Evolutionary conservation across 805 yeast genomes (phyloP).

Genomic region (Alloascoidea hylecoeti): DNA sequence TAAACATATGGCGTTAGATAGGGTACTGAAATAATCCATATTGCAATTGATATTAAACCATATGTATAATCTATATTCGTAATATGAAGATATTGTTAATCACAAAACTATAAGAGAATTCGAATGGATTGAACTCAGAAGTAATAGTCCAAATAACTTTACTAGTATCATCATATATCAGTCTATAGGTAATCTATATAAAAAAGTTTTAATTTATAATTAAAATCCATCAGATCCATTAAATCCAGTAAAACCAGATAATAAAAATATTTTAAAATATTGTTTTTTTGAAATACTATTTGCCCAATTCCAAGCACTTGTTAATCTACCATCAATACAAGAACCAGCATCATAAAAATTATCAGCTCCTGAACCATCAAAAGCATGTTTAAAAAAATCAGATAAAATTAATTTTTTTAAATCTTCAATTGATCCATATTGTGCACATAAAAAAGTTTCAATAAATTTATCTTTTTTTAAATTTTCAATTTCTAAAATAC

Average conservation of each 20-base stretch:
- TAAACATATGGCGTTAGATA: no score
- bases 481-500: slow-evolving; percentile 37
- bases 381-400: slow-evolving; percentile 43
- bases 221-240: slow-evolving; percentile 57
- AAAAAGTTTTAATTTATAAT: no score
- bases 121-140: no score
- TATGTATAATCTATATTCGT: no score
- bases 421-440: slow-evolving; percentile 41
- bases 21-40: no score
- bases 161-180: no score
- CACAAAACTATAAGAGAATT: no score
- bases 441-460: slow-evolving; percentile 35
- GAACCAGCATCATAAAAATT: slow-evolving; percentile 76
- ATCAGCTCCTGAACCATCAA: slow-evolving; percentile 77
- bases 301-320: slow-evolving; percentile 78
- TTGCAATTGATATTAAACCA: no score
- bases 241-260: slow-evolving; percentile 64
- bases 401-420: slow-evolving; percentile 29
- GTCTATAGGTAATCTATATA: no score
- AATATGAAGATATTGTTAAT: no score
- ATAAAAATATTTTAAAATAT: slow-evolving; percentile 45
- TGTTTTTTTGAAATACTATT: slow-evolving; percentile 52
- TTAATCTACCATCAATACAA: slow-evolving; percentile 71
- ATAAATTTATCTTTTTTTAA: slow-evolving; percentile 32
- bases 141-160: no score